phyloP scores from a whole-genome alignment of 192 early-diverging fungal species.

The Chytriomyces hyalinus region DNA sequence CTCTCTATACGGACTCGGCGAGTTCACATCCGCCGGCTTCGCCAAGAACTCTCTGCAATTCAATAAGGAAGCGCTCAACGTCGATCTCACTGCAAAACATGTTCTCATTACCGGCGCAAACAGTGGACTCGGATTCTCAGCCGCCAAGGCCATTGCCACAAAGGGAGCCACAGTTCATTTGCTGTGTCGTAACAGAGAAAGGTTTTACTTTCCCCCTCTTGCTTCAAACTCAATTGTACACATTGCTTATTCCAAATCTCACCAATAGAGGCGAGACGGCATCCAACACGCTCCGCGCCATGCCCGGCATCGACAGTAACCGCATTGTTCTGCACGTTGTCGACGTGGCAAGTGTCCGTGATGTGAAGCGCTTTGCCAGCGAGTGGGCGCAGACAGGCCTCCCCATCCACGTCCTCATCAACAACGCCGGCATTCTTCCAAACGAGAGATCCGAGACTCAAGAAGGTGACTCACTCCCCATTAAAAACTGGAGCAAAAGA shows the following conservation, averaged over 20 bases:
- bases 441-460: constrained; percentile 2
- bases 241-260: neutral
- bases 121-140: constrained; percentile 12
- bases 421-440: constrained; percentile 49
- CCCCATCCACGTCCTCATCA: constrained; percentile 32
- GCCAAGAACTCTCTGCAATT: neutral
- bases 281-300: neutral
- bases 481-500: too few relatives aligned
- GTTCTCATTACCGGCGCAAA: constrained; percentile 28
- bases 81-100: neutral
- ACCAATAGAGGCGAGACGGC: neutral
- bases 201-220: too few relatives aligned
- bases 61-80: constrained; percentile 15
- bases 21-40: constrained; percentile 20
- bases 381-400: constrained; percentile 4
- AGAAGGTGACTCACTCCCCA: constrained; percentile 16
- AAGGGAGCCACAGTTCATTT: constrained; percentile 18
- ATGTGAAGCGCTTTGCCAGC: constrained; percentile 13
- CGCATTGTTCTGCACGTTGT: constrained; percentile 8
- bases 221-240: neutral
- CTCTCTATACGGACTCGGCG: neutral
- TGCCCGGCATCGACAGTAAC: neutral
- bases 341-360: neutral
- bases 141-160: constrained; percentile 13
- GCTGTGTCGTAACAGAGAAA: constrained; percentile 5